Evolutionary conservation across 208 protist genomes (phyloP), one percentile per base, ranked within the genome.

Genomic region (Vickermania spadyakhi): DNA sequence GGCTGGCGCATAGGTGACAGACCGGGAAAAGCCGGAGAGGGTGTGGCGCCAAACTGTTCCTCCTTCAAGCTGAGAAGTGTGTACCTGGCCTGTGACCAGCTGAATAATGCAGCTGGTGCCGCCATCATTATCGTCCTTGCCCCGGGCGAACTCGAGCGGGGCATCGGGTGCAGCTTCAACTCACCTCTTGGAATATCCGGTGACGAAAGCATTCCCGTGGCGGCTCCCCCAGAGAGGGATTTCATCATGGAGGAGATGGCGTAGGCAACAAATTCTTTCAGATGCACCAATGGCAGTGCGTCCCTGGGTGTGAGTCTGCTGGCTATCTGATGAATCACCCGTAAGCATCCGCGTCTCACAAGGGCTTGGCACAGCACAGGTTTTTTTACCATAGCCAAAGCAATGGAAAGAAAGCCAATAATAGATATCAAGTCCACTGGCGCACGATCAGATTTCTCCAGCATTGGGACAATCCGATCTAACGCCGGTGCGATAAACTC

Each of bases 211-310:
- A 45, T 18, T 7, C 36, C 36, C 36, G 36, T 45, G 7, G 11
- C 36, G 11, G 11, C 36, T n/a, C 7, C 36, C 7, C 36, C 18
- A 18, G 36, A 45, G 11, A 28, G 51, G 5, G 51, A 28, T 23
- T 55, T 62, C 42, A 75, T 28, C 45, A 27, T 59, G 11, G 13
- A 49, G 55, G 28, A 21, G 28, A 54, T 21, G 14, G 58, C 41
- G 41, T 62, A 54, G 5, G 77, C 77, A 1, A 64, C 77, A 52
- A 62, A 75, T 59, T 92, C 85, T 55, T 74, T 71, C 45, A 86
- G 64, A 41, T 72, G 68, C 14, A 52, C 68, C 23, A 79, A 26
- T 1, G 81, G 85, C 21, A 83, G 66, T 11, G 85, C 73, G 28
- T 65, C 56, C 28, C 75, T 77, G 56, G 77, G 71, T 13, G 68